Conservation (phyloP, 768 basidiomycete genomes). For the Leucogyrophana mollusca region DNA sequence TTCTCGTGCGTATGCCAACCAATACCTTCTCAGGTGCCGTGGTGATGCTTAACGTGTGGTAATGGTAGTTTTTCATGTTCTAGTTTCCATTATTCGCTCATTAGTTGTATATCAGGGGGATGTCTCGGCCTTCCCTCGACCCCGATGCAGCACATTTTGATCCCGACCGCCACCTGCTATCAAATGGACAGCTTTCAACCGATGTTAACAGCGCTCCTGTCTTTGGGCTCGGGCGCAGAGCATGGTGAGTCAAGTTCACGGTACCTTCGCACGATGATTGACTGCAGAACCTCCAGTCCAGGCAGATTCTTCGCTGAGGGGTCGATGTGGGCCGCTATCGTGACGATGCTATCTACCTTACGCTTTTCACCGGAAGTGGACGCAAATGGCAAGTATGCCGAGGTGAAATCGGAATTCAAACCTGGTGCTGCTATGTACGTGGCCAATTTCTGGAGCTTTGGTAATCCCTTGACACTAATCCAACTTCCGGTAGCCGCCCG, state of each 20-base stretch:
- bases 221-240: no score
- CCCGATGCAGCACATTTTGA: no score
- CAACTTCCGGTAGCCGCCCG: constrained; percentile 15
- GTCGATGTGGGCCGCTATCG: constrained; percentile 18
- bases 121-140: no score
- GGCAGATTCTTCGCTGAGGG: constrained; percentile 23
- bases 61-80: no score
- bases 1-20: background rate
- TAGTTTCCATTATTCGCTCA: no score
- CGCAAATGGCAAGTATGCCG: constrained; percentile 17
- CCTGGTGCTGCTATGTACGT: constrained; percentile 20
- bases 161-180: no score
- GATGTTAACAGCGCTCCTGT: no score
- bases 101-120: no score
- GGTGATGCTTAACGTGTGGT: constrained; percentile 37
- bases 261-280: no score
- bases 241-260: no score
- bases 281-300: constrained; percentile 11
- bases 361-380: constrained; percentile 10
- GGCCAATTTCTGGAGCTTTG: background rate
- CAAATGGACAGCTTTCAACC: no score
- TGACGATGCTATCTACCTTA: constrained; percentile 20
- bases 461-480: background rate
- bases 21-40: constrained; percentile 20
- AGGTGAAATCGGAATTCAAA: constrained; percentile 20